These are phyloP conservation scores for Pugionium cornutum DNA, from an alignment of 345 rosid genomes.

Conservation along the genomic window DNA sequence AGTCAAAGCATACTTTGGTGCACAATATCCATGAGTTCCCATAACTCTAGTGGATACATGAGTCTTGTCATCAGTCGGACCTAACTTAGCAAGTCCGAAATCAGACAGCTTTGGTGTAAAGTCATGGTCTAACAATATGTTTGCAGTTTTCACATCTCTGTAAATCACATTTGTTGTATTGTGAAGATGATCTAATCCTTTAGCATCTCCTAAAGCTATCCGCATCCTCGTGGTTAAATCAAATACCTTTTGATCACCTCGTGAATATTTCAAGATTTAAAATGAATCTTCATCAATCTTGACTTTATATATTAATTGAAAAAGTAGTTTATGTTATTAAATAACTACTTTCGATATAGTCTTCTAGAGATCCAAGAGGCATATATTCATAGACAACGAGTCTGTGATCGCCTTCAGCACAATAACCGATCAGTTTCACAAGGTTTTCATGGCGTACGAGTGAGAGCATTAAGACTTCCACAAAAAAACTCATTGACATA, in stretches of 20 bases:
- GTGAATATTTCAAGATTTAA: neutral
- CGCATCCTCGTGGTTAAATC: constrained; percentile 65
- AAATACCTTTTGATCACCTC: constrained; percentile 42
- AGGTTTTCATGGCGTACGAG: constrained; percentile 67
- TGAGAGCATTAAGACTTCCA: constrained; percentile 86
- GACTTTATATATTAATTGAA: no score
- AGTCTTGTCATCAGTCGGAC: constrained; percentile 54
- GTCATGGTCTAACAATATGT: constrained; percentile 53
- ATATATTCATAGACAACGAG: constrained; percentile 71
- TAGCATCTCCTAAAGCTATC: constrained; percentile 64
- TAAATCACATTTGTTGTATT: constrained; percentile 54
- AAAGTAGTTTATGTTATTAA: no score
- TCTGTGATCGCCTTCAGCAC: constrained; percentile 74
- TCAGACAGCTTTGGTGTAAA: constrained; percentile 65
- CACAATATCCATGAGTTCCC: constrained; percentile 78
- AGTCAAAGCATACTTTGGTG: constrained; percentile 62
- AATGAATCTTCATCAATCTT: no score
- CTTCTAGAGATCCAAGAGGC: constrained; percentile 72
- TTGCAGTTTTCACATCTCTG: constrained; percentile 64
- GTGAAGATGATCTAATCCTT: constrained; percentile 64
- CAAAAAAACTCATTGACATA: constrained; percentile 57
- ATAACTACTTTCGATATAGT: constrained; percentile 45
- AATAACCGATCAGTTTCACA: constrained; percentile 66
- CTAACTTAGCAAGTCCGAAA: constrained; percentile 78
- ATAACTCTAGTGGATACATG: constrained; percentile 69